Percentiles rank a stretch among this genome's conserved stretches.
Conservation (phyloP, 169 alveolate species). For the Cryptosporidium baileyi region DNA sequence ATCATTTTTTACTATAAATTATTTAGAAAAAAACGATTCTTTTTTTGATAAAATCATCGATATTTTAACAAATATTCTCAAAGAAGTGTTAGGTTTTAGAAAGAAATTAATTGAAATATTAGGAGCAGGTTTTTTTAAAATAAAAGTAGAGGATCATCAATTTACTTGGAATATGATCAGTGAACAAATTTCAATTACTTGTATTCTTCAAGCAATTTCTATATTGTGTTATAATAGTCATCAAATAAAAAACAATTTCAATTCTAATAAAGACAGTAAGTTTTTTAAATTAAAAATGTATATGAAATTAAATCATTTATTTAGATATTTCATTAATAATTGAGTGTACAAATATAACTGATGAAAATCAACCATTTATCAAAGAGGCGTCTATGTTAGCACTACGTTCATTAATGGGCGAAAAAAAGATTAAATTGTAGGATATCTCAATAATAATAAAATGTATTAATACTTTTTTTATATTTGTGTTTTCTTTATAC, state of each 20-base stretch:
- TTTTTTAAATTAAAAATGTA: neutral
- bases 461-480: neutral
- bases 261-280: neutral
- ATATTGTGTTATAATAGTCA: neutral
- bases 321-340: neutral
- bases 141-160: neutral
- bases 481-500: neutral
- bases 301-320: neutral
- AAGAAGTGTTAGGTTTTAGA: slow-evolving; percentile 20
- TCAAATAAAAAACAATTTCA: neutral
- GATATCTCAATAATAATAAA: too few relatives aligned
- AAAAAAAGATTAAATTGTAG: neutral
- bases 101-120: neutral
- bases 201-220: slow-evolving; percentile 27
- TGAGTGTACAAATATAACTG: slow-evolving; percentile 47
- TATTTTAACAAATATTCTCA: neutral
- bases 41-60: neutral
- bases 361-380: slow-evolving; percentile 45
- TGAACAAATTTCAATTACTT: slow-evolving; percentile 14
- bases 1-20: slow-evolving; percentile 12
- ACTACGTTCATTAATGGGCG: neutral
- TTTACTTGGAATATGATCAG: slow-evolving; percentile 16
- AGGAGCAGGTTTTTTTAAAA: too few relatives aligned
- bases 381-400: slow-evolving; percentile 44
- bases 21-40: neutral